Evolutionary conservation across 1,284 basidiomycete genomes (phyloP).

Genomic region (Mycosarcoma mackinlayi): DNA sequence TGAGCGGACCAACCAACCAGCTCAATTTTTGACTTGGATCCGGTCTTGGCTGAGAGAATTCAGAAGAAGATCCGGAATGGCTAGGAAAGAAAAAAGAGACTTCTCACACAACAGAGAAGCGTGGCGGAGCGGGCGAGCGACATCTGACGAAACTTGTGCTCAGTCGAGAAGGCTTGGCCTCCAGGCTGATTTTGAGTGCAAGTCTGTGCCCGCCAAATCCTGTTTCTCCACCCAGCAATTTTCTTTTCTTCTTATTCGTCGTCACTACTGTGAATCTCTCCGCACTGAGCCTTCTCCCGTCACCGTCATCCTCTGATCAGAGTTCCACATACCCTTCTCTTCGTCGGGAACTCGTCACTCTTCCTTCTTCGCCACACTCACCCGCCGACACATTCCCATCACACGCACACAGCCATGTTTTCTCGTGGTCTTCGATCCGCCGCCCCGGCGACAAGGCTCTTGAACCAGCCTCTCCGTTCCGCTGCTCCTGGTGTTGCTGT

Average conservation of each 20-base stretch:
- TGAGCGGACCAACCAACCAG: not conserved
- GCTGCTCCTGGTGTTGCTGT: constrained; percentile 53
- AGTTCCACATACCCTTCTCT: constrained; percentile 7
- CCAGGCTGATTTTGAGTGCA: not conserved
- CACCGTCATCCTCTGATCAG: constrained; percentile 8
- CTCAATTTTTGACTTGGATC: not conserved
- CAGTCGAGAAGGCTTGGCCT: not conserved
- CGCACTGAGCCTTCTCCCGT: constrained; percentile 8
- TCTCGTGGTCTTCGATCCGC: constrained; percentile 57
- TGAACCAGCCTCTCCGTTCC: constrained; percentile 59
- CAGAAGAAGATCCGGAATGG: not conserved
- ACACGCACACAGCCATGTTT: constrained; percentile 40
- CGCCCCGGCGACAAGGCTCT: constrained; percentile 55
- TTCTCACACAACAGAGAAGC: too few relatives aligned
- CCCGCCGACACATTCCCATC: constrained; percentile 4
- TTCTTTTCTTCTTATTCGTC: constrained; percentile 29
- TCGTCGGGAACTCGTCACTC: not conserved
- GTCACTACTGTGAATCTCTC: too few relatives aligned
- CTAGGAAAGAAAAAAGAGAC: not conserved
- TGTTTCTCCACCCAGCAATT: constrained; percentile 34
- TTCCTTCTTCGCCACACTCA: not conserved
- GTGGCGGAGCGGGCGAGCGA: not conserved
- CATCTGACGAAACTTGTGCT: constrained; percentile 3
- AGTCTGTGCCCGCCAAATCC: not conserved
- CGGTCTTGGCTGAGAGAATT: not conserved